A percentile compares a stretch with the other conserved stretches of the same genome.
Conservation (phyloP, 306 rosid species). For the Medicago ruthenica region DNA sequence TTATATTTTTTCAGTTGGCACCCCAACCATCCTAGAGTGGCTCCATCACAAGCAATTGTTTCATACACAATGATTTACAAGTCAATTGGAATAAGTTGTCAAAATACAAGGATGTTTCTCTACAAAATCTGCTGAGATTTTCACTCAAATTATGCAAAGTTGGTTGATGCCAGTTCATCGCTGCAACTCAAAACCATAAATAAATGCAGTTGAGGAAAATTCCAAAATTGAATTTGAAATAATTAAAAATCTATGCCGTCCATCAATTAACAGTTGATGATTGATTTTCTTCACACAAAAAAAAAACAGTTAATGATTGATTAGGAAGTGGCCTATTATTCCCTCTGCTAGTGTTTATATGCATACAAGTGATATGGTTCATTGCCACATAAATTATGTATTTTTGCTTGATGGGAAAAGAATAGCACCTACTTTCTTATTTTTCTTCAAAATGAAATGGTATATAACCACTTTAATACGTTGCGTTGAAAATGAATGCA, state of each 20-base stretch:
- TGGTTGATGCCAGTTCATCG: conserved; percentile 14
- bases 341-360: not conserved
- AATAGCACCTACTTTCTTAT: not conserved
- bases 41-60: not conserved
- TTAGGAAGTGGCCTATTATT: not conserved
- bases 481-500: not conserved
- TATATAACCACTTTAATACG: not conserved
- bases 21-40: too few relatives aligned
- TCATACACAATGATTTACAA: not conserved
- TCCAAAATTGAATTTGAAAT: conserved; percentile 14
- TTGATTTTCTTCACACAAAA: not conserved
- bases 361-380: not conserved
- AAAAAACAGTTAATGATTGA: conserved; percentile 5
- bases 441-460: not conserved
- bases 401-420: not conserved
- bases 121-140: not conserved
- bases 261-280: conserved; percentile 25
- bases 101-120: not conserved
- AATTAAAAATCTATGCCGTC: conserved; percentile 20
- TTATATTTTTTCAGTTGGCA: too few relatives aligned
- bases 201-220: not conserved
- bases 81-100: not conserved
- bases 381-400: not conserved
- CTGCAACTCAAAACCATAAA: not conserved
- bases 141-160: not conserved